A percentile compares a stretch with the other conserved stretches of the same genome.
Evolutionary conservation across 805 yeast species (phyloP).

Genomic region (Schwanniomyces yamadae): DNA sequence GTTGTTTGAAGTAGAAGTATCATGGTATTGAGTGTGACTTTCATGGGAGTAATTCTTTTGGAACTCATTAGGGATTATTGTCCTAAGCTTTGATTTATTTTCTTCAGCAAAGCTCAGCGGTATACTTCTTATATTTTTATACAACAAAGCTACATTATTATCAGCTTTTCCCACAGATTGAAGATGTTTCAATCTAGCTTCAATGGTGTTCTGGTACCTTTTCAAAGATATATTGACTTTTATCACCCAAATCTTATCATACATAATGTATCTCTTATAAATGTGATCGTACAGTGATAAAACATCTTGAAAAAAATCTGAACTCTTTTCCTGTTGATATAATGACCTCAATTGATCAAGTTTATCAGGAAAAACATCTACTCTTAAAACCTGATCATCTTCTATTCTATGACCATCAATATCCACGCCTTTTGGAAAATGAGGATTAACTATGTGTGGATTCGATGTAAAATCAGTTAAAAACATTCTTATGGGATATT

Average conservation of each 20-base stretch:
- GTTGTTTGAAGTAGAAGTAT: background rate
- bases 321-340: conserved; percentile 5
- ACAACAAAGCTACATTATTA: background rate
- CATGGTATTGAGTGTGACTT: too few species aligned
- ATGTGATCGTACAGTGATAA: conserved; percentile 1
- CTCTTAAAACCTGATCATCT: conserved; percentile 12
- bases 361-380: conserved; percentile 14
- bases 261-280: conserved; percentile 4
- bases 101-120: conserved; percentile 1
- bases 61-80: background rate
- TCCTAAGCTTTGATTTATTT: background rate
- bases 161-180: background rate
- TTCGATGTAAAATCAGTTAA: conserved; percentile 22
- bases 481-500: conserved; percentile 13
- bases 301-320: conserved; percentile 5
- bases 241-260: conserved; percentile 9
- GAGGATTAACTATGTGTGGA: conserved; percentile 3
- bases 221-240: conserved; percentile 10
- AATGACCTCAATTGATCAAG: conserved; percentile 4
- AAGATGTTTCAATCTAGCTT: conserved; percentile 10
- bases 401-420: conserved; percentile 3
- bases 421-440: conserved; percentile 7
- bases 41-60: too few species aligned
- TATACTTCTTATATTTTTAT: background rate
- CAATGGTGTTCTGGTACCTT: conserved; percentile 11